A percentile compares a stretch with the other conserved stretches of the same genome.
These are phyloP conservation scores for Golubevia pallescens DNA, from an alignment of 1,284 basidiomycete species.

Conservation along the genomic window DNA sequence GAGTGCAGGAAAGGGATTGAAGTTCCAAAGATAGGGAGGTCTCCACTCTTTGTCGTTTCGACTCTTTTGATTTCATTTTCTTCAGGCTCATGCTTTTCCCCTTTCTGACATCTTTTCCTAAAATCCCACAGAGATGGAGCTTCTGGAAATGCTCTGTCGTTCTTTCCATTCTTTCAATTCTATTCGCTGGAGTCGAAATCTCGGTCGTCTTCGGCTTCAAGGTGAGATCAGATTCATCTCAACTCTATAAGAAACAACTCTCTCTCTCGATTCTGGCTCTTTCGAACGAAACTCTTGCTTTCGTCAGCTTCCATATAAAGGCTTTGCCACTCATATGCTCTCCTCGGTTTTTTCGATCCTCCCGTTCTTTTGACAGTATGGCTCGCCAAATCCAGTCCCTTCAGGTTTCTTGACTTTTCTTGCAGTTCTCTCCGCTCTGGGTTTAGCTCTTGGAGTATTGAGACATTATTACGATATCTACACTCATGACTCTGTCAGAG, in stretches of 20 bases:
- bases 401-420: constrained; percentile 3
- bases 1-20: too few species aligned
- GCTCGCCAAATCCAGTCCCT: background rate
- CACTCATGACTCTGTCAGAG: constrained; percentile 21
- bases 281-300: too few species aligned
- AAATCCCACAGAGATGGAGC: too few species aligned
- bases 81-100: too few species aligned
- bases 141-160: background rate
- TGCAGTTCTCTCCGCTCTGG: constrained; percentile 23
- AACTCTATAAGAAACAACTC: too few species aligned
- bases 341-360: background rate
- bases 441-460: constrained; percentile 24
- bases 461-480: constrained; percentile 35
- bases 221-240: constrained; percentile 2
- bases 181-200: constrained; percentile 7
- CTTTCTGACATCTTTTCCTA: too few species aligned
- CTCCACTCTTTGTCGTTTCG: too few species aligned
- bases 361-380: constrained; percentile 4
- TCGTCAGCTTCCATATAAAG: background rate
- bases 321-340: background rate
- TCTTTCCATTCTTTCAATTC: background rate
- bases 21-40: too few species aligned
- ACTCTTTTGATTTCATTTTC: too few species aligned
- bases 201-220: constrained; percentile 6
- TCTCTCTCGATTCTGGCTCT: too few species aligned